phyloP scores from a whole-genome alignment of 2,329 filamentous ascomycete species.

The Epichloe festucae region DNA sequence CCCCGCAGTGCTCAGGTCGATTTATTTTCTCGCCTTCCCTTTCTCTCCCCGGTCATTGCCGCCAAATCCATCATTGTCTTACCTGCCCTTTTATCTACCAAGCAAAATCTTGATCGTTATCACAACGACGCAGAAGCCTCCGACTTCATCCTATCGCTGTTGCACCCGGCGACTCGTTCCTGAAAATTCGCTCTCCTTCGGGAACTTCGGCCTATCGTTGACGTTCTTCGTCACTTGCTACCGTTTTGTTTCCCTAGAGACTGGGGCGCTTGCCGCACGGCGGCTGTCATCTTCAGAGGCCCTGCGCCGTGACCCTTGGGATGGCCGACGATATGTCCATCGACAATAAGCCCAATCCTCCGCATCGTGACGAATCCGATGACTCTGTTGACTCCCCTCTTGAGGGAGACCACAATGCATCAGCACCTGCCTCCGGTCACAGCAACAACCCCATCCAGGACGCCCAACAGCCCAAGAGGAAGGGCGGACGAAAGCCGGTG shows the following conservation, averaged over 20 bases:
- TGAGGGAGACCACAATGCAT: constrained; percentile 35
- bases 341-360: constrained; percentile 30
- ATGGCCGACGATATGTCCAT: constrained; percentile 59
- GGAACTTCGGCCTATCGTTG: not conserved
- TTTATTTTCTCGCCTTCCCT: not conserved
- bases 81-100: constrained; percentile 7
- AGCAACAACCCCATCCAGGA: constrained; percentile 31
- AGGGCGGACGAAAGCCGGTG: constrained; percentile 96
- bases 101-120: constrained; percentile 7
- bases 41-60: constrained; percentile 6
- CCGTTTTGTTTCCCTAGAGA: constrained; percentile 19
- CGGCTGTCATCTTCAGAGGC: constrained; percentile 20
- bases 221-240: constrained; percentile 9
- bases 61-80: constrained; percentile 8
- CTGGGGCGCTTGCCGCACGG: constrained; percentile 24
- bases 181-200: not conserved
- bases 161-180: not conserved
- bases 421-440: constrained; percentile 15
- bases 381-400: constrained; percentile 49
- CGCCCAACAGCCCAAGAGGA: constrained; percentile 69
- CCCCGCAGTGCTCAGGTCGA: constrained; percentile 4
- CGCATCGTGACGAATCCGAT: constrained; percentile 41
- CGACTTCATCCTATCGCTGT: constrained; percentile 6
- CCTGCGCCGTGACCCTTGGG: constrained; percentile 27
- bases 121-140: constrained; percentile 5